Evolutionary conservation across 1,284 basidiomycete genomes (phyloP), one percentile per base, ranked within the genome.

Genomic region (Ganoderma boninense): DNA sequence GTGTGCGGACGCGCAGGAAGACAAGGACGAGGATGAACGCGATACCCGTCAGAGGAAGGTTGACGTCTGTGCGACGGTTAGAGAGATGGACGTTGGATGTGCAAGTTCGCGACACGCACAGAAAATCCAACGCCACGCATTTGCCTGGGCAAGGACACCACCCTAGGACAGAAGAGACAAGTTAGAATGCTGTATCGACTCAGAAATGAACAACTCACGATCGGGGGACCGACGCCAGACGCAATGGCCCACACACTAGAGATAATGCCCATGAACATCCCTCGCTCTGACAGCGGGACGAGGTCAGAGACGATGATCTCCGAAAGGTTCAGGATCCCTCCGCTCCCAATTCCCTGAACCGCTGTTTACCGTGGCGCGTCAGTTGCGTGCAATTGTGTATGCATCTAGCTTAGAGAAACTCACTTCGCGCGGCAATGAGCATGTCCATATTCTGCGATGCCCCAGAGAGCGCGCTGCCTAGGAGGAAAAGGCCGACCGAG

Each of bases 301-400:
- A 87, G 76, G 73, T 87, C 86, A 10, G 82, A 77, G 1, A 83
- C 71, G 54, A 85, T 79, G 64, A 87, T 86, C 46, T 82, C 78
- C 5, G 81, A 76, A n/a, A 86, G 72, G 1, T 78, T 74, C 1
- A 83, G 71, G 66, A 85, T 84, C 8, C 81, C 84, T 2, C 86
- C 86, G 13, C 82, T 82, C 38, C 86, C 86, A 54, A 86, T 71
- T 11, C 86, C 86, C 72, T 87, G 86, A 16, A 87, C 71, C 8
- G 81, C 83, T 79, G n/a, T n/a, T n/a, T n/a, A n/a, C n/a, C 5
- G 29, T 7, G 16, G 29, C 56, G 29, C 14, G 1, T 57, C 1
- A 32, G 32, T 14, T 5, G 4, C 14, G 16, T 18, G 2, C 32
- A 20, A 20, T 7, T n/a, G n/a, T n/a, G n/a, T 20, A 13, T 32